Evolutionary conservation across 1,139 yeast species (phyloP).

Genomic region (Blastobotrys capitulatus): DNA sequence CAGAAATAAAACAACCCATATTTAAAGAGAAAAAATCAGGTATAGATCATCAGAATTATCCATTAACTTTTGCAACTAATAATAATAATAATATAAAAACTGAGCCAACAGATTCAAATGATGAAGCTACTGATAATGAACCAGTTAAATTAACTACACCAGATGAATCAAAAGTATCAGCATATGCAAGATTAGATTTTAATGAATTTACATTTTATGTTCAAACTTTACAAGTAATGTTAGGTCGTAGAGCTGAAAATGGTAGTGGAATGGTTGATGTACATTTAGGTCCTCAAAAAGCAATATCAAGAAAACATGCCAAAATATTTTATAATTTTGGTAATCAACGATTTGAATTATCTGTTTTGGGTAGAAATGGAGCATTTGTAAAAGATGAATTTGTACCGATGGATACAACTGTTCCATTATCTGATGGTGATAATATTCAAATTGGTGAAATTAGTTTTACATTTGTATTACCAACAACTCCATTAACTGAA

Average conservation of each 20-base stretch:
- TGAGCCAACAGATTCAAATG: not conserved
- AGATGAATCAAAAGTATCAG: conserved; percentile 58
- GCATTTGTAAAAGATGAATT: conserved; percentile 90
- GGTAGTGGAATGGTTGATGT: conserved; percentile 71
- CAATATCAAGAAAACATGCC: conserved; percentile 89
- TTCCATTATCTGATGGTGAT: conserved; percentile 61
- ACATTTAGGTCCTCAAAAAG: conserved; percentile 84
- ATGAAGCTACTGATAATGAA: conserved; percentile 1
- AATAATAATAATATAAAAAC: too few species aligned
- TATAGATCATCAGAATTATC: conserved; percentile 12
- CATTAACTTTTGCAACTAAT: conserved; percentile 13
- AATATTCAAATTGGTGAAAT: conserved; percentile 86
- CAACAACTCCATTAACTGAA: conserved; percentile 30
- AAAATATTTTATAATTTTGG: conserved; percentile 94
- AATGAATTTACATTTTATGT: conserved; percentile 91
- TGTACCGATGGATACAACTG: conserved; percentile 84
- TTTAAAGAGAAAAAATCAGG: not conserved
- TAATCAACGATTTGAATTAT: conserved; percentile 83
- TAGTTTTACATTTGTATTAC: conserved; percentile 78
- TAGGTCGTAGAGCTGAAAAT: conserved; percentile 84
- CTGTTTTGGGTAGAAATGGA: conserved; percentile 90
- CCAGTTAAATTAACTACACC: not conserved
- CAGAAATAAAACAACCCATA: conserved; percentile 11
- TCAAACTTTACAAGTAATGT: conserved; percentile 86
- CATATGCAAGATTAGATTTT: conserved; percentile 91